Percentiles rank a stretch among this genome's conserved stretches.
These are phyloP conservation scores for Vicia sativa DNA, from an alignment of 306 rosid genomes.

Conservation along the genomic window DNA sequence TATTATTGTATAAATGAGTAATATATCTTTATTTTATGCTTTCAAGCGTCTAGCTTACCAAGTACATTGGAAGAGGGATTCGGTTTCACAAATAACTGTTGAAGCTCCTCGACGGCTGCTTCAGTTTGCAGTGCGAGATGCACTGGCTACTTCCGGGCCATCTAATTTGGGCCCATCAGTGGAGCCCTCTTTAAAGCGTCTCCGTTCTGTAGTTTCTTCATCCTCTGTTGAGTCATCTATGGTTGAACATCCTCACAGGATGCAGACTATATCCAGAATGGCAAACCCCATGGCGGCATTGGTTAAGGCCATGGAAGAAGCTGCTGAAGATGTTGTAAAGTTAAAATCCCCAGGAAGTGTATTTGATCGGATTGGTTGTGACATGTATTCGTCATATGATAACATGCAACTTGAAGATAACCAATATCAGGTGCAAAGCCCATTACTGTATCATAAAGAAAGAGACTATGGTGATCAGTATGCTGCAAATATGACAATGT, in stretches of 20 bases:
- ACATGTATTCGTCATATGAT: slow-evolving; percentile 43
- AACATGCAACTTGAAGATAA: slow-evolving; percentile 52
- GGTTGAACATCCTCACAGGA: slow-evolving; percentile 56
- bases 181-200: slow-evolving; percentile 78
- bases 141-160: slow-evolving; percentile 66
- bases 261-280: slow-evolving; percentile 63
- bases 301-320: slow-evolving; percentile 85
- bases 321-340: slow-evolving; percentile 78
- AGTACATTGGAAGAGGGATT: slow-evolving; percentile 61
- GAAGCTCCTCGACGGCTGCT: slow-evolving; percentile 80
- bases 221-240: slow-evolving; percentile 51
- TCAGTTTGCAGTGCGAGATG: slow-evolving; percentile 92
- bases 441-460: slow-evolving; percentile 39
- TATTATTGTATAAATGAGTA: background rate
- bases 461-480: slow-evolving; percentile 49
- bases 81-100: slow-evolving; percentile 55
- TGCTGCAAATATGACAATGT: slow-evolving; percentile 47
- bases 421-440: slow-evolving; percentile 51
- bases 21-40: slow-evolving; percentile 21
- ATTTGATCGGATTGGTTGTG: slow-evolving; percentile 82
- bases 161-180: slow-evolving; percentile 39
- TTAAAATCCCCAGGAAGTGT: slow-evolving; percentile 70
- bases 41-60: slow-evolving; percentile 38
- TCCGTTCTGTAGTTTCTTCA: slow-evolving; percentile 82
- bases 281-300: slow-evolving; percentile 76